phyloP scores from a whole-genome alignment of 768 basidiomycete genomes.

The Mycena polygramma region DNA sequence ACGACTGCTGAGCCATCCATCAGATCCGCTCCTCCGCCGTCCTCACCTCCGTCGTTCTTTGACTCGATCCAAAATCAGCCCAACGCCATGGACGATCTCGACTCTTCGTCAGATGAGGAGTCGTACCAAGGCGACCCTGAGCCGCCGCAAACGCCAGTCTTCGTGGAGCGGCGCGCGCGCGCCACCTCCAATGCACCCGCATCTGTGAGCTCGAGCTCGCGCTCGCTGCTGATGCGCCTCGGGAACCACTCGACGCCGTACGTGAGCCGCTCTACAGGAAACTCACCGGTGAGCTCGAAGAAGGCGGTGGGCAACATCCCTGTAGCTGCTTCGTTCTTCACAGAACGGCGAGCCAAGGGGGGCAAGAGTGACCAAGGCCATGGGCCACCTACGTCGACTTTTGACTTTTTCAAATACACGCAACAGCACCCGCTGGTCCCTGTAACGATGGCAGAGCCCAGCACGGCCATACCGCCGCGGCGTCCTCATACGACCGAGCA shows the following conservation, averaged over 20 bases:
- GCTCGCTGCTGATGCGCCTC: slow-evolving; percentile 69
- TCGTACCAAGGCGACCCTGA: slow-evolving; percentile 54
- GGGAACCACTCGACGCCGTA: slow-evolving; percentile 82
- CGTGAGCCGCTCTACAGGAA: slow-evolving; percentile 57
- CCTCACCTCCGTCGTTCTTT: slow-evolving; percentile 80
- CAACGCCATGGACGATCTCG: slow-evolving; percentile 81
- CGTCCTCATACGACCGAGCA: slow-evolving; percentile 47
- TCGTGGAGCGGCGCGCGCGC: slow-evolving; percentile 52
- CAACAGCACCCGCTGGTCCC: slow-evolving; percentile 52
- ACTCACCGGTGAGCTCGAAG: slow-evolving; percentile 50
- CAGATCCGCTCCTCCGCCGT: slow-evolving; percentile 73
- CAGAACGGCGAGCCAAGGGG: slow-evolving; percentile 52
- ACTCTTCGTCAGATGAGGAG: slow-evolving; percentile 66
- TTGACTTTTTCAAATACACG: slow-evolving; percentile 62
- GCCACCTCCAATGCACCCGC: slow-evolving; percentile 53
- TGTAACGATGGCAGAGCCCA: slow-evolving; percentile 22
- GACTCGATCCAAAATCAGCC: slow-evolving; percentile 78
- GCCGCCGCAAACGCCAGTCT: slow-evolving; percentile 44
- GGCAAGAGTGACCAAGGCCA: slow-evolving; percentile 54
- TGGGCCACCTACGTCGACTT: slow-evolving; percentile 53
- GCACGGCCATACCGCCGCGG: background rate
- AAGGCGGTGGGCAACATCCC: slow-evolving; percentile 69
- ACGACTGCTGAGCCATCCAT: slow-evolving; percentile 58
- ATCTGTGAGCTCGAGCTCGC: slow-evolving; percentile 41
- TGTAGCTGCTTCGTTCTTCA: slow-evolving; percentile 59